Evolutionary conservation across 2,329 filamentous ascomycete species (phyloP).

Genomic region (Penicillium aurantiogriseum): DNA sequence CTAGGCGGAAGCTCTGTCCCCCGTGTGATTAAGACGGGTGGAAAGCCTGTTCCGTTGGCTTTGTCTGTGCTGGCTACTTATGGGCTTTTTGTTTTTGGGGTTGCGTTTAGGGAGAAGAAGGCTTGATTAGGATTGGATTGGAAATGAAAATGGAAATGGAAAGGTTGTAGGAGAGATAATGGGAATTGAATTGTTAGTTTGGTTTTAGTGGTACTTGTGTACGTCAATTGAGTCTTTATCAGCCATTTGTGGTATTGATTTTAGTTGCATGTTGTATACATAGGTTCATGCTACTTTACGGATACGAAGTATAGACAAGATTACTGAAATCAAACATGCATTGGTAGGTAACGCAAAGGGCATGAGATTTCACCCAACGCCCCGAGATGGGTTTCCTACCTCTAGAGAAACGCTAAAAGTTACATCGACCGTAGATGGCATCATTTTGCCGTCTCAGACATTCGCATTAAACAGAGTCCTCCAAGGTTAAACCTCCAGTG

Average conservation of each 20-base stretch:
- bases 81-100: slow-evolving; percentile 77
- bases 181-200: neutral
- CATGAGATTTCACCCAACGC: neutral
- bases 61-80: slow-evolving; percentile 76
- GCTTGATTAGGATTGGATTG: neutral
- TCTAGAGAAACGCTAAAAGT: slow-evolving; percentile 19
- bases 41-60: slow-evolving; percentile 78
- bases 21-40: slow-evolving; percentile 71
- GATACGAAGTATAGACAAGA: neutral
- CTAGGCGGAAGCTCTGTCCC: slow-evolving; percentile 83
- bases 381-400: slow-evolving; percentile 14
- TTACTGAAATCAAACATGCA: neutral
- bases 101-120: slow-evolving; percentile 54
- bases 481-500: slow-evolving; percentile 6
- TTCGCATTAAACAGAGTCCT: neutral
- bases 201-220: neutral
- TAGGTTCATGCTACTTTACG: neutral
- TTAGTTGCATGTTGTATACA: neutral
- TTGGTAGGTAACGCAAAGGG: neutral
- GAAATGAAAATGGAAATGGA: neutral
- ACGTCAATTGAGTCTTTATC: neutral
- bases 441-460: slow-evolving; percentile 6
- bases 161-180: neutral
- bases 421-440: slow-evolving; percentile 17
- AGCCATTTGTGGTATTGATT: neutral